phyloP scores from a whole-genome alignment of 2,329 filamentous ascomycete genomes.

The Clonostachys rhizophaga region DNA sequence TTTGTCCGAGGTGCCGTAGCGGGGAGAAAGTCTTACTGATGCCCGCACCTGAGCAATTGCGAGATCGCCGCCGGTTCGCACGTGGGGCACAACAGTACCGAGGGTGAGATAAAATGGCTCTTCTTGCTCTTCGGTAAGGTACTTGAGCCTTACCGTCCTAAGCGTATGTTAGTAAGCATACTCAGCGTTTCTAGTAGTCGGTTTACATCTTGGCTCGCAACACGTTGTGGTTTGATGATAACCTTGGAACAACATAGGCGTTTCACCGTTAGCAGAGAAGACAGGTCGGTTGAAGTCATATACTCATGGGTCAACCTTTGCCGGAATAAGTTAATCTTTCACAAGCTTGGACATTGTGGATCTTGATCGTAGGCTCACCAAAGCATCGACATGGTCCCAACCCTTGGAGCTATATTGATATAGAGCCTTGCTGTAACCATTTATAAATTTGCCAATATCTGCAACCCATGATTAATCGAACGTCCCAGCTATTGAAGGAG shows the following conservation, averaged over 20 bases:
- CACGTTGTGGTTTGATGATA: slow-evolving; percentile 6
- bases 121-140: neutral
- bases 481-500: too few relatives aligned
- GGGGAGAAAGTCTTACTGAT: slow-evolving; percentile 54
- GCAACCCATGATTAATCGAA: neutral
- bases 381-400: slow-evolving; percentile 5
- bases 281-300: slow-evolving; percentile 4
- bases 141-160: too few relatives aligned
- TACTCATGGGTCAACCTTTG: slow-evolving; percentile 6
- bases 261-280: slow-evolving; percentile 5
- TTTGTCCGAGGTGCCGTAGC: slow-evolving; percentile 54
- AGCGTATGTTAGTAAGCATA: too few relatives aligned
- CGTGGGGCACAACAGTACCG: slow-evolving; percentile 33
- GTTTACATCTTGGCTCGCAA: slow-evolving; percentile 3
- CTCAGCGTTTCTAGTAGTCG: too few relatives aligned
- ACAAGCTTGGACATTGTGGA: neutral
- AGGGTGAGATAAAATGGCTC: slow-evolving; percentile 51
- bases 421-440: slow-evolving; percentile 5
- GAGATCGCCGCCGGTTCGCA: slow-evolving; percentile 8
- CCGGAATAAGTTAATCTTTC: neutral
- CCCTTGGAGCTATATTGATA: slow-evolving; percentile 4
- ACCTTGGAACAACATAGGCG: slow-evolving; percentile 2
- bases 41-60: slow-evolving; percentile 36
- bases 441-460: slow-evolving; percentile 9
- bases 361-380: slow-evolving; percentile 2